Evolutionary conservation across 2,329 filamentous ascomycete genomes (phyloP).

Genomic region (Colletotrichum chlorophyti): DNA sequence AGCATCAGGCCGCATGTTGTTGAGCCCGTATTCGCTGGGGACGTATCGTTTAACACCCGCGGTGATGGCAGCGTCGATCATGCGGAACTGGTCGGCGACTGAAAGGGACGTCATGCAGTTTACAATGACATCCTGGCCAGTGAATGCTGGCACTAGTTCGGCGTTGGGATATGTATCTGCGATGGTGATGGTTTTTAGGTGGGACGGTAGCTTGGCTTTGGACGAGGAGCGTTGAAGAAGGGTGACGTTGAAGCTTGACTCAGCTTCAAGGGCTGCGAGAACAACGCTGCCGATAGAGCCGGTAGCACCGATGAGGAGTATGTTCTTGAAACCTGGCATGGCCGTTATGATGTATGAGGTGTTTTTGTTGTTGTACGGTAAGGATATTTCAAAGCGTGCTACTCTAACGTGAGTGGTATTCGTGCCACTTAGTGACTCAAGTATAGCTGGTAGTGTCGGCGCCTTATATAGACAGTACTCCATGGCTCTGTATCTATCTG

Average conservation of each 20-base stretch:
- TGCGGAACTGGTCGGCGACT: slow-evolving; percentile 47
- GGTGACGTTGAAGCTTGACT: slow-evolving; percentile 35
- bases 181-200: slow-evolving; percentile 34
- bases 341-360: no score
- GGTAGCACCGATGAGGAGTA: slow-evolving; percentile 39
- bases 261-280: slow-evolving; percentile 35
- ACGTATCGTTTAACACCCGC: slow-evolving; percentile 60
- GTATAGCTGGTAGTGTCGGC: no score
- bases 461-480: no score
- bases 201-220: slow-evolving; percentile 29
- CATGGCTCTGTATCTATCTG: no score
- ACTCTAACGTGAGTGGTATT: no score
- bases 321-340: slow-evolving; percentile 37
- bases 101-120: slow-evolving; percentile 42
- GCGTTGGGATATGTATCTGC: slow-evolving; percentile 36
- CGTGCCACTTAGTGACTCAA: no score
- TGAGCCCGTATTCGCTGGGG: slow-evolving; percentile 53
- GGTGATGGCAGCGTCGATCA: slow-evolving; percentile 58
- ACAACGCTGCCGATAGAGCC: slow-evolving; percentile 39
- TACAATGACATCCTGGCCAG: slow-evolving; percentile 37
- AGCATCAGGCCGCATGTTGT: slow-evolving; percentile 33
- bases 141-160: slow-evolving; percentile 6
- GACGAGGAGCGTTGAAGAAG: slow-evolving; percentile 37
- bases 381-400: no score
- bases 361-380: no score